Base-by-base conservation (phyloP, 805 yeast species). In the Millerago galiae region DNA sequence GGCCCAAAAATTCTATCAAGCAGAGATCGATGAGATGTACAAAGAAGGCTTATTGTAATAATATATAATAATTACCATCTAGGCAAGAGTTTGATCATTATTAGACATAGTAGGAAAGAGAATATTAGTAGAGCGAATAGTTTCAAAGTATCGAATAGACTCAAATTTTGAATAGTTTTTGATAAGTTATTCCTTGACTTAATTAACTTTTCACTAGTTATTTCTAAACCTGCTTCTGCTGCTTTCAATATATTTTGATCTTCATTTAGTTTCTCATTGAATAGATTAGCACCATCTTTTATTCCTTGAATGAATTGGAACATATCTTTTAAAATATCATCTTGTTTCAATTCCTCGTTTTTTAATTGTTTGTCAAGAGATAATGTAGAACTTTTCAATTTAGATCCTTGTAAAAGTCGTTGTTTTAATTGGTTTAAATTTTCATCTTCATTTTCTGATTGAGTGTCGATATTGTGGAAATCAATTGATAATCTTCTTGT, bases 1-100 rank as follows among this genome's bases (percentile, higher is more conserved):
- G 80, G 30, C 83, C 72, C 65, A 71, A 70, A 63, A 63, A 53
- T 50, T 54, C 27, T 75, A 58, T 51, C 60, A 58, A 44, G 44
- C 47, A n/a, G 70, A 65, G 38, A 65, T 75, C 43, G 68, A 68
- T 32, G 54, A 38, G 4, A 57, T 75, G 69, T 74, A 75, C 47
- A 50, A 50, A 42, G 77, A 74, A 49, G 77, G 76, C 3, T 43
- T 35, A 3, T 26, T 53, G 8, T 43, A 35, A 14, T 15, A 12
- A n/a, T 3, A 11, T 12, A 12, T 12, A 28, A 9, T 28, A 7
- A 7, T 49, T 48, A 64, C 52, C 67, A 54, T 37, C 68, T 69
- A 11, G 72, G 73, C 40, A 68, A 62, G 8, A 67, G 40, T 35
- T 60, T 59, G 9, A 68, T 63, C 15, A 68, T 53, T 13, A 67